Evolutionary conservation across 495 filamentous ascomycete genomes (phyloP), one percentile per base, ranked within the genome.

Genomic region (Pseudoneurospora amorphoporcata): DNA sequence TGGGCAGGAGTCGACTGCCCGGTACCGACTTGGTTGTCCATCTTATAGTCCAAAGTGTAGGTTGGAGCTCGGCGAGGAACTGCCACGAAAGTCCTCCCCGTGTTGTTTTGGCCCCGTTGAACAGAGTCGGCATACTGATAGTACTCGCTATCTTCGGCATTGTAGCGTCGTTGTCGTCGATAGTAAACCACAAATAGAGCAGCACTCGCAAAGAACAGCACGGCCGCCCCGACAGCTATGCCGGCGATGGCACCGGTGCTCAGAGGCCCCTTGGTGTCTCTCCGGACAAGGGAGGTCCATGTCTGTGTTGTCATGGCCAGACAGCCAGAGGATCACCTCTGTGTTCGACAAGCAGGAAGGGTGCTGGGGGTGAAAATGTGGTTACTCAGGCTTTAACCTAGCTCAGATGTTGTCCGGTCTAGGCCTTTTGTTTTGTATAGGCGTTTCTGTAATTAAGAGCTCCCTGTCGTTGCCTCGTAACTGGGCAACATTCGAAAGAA

Each of bases 171-270:
- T 72, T 85, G 79, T 32, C 79, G 77, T 7, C 83, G 78, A 70
- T 79, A 82, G 76, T 86, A 82, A 23, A 84, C 72, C 70, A 80
- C 42, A 71, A 86, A 85, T 8, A 86, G 72, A 14, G 71, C 78
- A 19, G 75, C 70, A 3, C 78, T 79, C 5, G 79, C 79, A 14
- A 85, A 58, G 69, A 86, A 82, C 40, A 85, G 73, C 2, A 82
- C 74, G 8, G 75, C 78, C 14, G 77, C 78, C 8, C 81, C 83
- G 38, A 82, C 68, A 14, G 79, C 79, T 42, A 86, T 86, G 32
- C 85, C 85, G 39, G 80, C 81, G 65, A 86, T 85, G 37, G 83
- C 80, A 9, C 83, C 83, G 23, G 83, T 82, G 5, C 80, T 80
- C 74, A 84, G 35, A 35, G 53, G 32, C 14, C 53, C 53, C 17